Base-by-base conservation (phyloP, 108 stramenopile species). In the Fragilaria crotonensis region DNA sequence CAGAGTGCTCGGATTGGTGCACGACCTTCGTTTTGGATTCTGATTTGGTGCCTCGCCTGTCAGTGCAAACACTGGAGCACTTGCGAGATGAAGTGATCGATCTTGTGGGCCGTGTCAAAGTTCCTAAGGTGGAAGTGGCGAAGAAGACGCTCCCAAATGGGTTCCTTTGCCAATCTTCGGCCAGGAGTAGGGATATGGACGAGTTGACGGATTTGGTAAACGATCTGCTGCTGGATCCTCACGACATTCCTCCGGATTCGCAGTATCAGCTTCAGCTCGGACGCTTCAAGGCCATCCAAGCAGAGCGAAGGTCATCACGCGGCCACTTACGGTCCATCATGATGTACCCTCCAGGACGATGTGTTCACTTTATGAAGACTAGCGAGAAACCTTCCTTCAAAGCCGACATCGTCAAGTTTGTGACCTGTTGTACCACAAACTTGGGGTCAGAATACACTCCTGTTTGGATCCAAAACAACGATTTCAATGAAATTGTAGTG, bases 31-130 rank as follows among this genome's bases (percentile, higher is more conserved):
- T 94, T 25, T 67, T 96, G 49, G 91, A 92, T 60, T 81, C 74
- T 3, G 95, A 96, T 66, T 62, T 96, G 59, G 91, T 96, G n/a
- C 85, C 91, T 23, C 70, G 95, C 3, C 70, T 96, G 26, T 85
- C 85, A 25, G 59, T 90, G 23, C 50, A 81, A 9, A 73, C 83
- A 14, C 72, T 96, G 83, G 82, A 87, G 32, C 57, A 76, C 20
- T 59, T 93, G 20, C 67, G 92, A 19, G 78, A 94, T 59, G 90
- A 96, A 70, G 77, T 87, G 0, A 79, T 96, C 25, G 82, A 87
- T 31, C 46, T 91, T 52, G 82, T 96, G 53, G 79, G 79, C 31
- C 69, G 89, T 7, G 76, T 91, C 33, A 89, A 89, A 63, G 72
- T 96, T 23, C 82, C 91, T 5, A 90, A 96, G 79, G 76, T 71